Base-by-base conservation (phyloP, 2,329 filamentous ascomycete genomes). In the Fusarium sp. region DNA sequence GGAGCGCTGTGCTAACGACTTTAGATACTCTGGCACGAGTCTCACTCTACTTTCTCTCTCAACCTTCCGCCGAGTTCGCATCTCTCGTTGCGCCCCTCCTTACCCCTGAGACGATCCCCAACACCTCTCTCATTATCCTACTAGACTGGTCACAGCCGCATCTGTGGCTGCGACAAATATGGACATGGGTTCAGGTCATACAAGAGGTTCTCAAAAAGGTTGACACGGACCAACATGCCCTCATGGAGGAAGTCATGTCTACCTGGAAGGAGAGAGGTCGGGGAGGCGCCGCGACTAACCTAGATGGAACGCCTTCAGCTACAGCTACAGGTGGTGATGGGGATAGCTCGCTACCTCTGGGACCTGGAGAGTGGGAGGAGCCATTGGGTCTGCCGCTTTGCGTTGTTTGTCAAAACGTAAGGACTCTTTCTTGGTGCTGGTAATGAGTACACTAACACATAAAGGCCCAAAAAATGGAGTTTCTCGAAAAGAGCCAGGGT, bases 131-230 rank as follows among this genome's bases (percentile, higher is more conserved):
- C 68, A 92, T 97, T 66, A 90, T 99, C 74, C 84, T 99, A n/a
- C 86, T 99, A 42, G 94, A 98, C 82, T 99, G 96, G 96, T 91
- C 92, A 61, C 90, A 96, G 77, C 96, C 96, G 16, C 97, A 96
- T 90, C 85, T 90, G 67, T 99, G 97, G 93, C 87, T 98, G 76
- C 89, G 93, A 62, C 92, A 97, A 80, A 84, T 99, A 59, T 88
- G 93, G 76, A 92, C 92, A 77, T 99, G 96, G 96, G 90, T 98
- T 65, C 86, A 93, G 44, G 86, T 98, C 28, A 83, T 99, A 70
- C 89, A 92, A 62, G 91, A 89, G 18, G 91, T 97, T 15, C 88
- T 95, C 57, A 84, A 90, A 59, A 92, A 89, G 29, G 86, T 96
- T 24, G 91, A 91, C 72, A 84, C 89, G 60, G 91, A 94, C 63